Conservation (phyloP, 768 basidiomycete species). For the Bullera alba region DNA sequence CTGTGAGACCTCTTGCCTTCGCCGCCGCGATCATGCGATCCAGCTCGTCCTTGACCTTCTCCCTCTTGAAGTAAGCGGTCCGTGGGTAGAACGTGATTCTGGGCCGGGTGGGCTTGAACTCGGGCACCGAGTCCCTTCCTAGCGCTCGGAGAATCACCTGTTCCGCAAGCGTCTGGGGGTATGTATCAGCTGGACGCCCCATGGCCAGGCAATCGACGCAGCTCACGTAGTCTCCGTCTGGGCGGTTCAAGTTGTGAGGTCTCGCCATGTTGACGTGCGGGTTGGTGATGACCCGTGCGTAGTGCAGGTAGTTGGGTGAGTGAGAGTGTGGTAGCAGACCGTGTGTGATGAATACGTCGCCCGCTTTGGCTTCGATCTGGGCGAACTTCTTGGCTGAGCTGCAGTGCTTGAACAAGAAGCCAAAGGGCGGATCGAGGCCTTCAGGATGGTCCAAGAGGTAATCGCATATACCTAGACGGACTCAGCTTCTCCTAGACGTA, state of each 20-base stretch:
- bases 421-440: slow-evolving; percentile 22
- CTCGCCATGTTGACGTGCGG: slow-evolving; percentile 21
- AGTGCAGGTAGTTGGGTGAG: slow-evolving; percentile 20
- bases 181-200: too few relatives aligned
- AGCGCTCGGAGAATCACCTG: slow-evolving; percentile 30
- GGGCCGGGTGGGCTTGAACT: slow-evolving; percentile 14
- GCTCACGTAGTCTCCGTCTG: slow-evolving; percentile 25
- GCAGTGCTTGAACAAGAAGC: slow-evolving; percentile 7
- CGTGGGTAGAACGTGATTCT: slow-evolving; percentile 21
- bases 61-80: slow-evolving; percentile 23
- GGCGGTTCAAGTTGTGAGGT: slow-evolving; percentile 23
- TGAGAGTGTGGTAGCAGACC: slow-evolving; percentile 15
- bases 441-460: slow-evolving; percentile 24
- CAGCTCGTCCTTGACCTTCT: slow-evolving; percentile 14
- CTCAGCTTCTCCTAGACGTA: neutral
- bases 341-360: slow-evolving; percentile 24
- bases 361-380: slow-evolving; percentile 18
- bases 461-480: slow-evolving; percentile 6
- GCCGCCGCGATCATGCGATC: slow-evolving; percentile 22
- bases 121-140: slow-evolving; percentile 12
- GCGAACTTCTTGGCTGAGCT: slow-evolving; percentile 9
- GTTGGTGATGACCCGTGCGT: slow-evolving; percentile 29
- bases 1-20: slow-evolving; percentile 9
- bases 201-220: too few relatives aligned
- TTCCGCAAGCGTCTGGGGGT: slow-evolving; percentile 19